Conservation (phyloP, 768 basidiomycete genomes). For the Grammothele lineata region DNA sequence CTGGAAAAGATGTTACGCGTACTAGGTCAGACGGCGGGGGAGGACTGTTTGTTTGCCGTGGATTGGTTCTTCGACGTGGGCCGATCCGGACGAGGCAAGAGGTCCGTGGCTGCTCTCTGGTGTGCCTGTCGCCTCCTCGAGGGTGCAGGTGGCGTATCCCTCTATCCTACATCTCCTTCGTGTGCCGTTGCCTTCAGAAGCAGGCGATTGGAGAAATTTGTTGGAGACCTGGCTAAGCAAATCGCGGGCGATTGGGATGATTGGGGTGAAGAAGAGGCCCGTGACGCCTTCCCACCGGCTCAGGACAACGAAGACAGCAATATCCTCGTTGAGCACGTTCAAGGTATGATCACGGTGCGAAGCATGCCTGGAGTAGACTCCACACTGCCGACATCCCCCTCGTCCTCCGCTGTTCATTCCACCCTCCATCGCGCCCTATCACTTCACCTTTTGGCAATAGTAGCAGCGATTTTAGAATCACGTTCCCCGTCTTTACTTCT, state of each 20-base stretch:
- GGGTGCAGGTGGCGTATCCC: constrained; percentile 53
- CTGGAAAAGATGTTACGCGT: constrained; percentile 71
- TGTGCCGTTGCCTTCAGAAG: too few species aligned
- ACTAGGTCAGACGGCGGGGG: constrained; percentile 65
- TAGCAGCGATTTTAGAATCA: constrained; percentile 66
- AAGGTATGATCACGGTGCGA: constrained; percentile 60
- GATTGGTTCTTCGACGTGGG: constrained; percentile 75
- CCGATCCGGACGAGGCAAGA: constrained; percentile 36
- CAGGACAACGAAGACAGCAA: constrained; percentile 31
- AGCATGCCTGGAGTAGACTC: constrained; percentile 25
- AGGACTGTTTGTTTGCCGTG: constrained; percentile 67
- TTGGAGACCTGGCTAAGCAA: constrained; percentile 55
- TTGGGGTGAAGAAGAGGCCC: constrained; percentile 28
- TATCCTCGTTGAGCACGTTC: constrained; percentile 53
- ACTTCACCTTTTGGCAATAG: constrained; percentile 70
- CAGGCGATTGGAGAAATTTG: constrained; percentile 59
- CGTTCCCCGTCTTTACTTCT: constrained; percentile 73
- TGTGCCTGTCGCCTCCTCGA: constrained; percentile 73
- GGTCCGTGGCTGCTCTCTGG: constrained; percentile 76
- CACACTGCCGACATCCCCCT: constrained; percentile 11
- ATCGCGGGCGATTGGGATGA: constrained; percentile 73
- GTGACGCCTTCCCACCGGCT: constrained; percentile 18
- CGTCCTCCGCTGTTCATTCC: constrained; percentile 40
- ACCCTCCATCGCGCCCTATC: constrained; percentile 66
- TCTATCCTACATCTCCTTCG: too few species aligned